Evolutionary conservation across 148 eudicot species (phyloP).

Genomic region (Salicornia ramosissima): DNA sequence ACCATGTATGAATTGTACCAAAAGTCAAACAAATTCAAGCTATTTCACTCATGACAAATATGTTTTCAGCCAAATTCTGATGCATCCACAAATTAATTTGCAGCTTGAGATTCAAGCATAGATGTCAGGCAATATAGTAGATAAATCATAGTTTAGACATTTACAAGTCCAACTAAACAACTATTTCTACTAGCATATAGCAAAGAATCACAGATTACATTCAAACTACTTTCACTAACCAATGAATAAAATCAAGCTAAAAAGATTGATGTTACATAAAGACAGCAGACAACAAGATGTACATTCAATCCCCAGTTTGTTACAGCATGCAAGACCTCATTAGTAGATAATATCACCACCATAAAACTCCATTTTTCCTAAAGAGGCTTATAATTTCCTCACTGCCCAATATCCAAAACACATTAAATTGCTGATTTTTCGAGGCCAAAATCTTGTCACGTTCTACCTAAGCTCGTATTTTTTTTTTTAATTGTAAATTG

Average conservation of each 20-base stretch:
- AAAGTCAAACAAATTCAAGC: not conserved
- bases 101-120: not conserved
- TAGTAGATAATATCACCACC: not conserved
- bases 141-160: not conserved
- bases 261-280: not conserved
- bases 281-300: not conserved
- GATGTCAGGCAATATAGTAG: not conserved
- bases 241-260: not conserved
- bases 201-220: not conserved
- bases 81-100: not conserved
- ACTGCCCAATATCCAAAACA: conserved; percentile 1
- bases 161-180: not conserved
- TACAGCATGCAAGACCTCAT: not conserved
- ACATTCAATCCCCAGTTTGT: too few species aligned
- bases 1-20: not conserved
- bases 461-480: not conserved
- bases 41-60: not conserved
- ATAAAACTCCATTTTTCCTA: not conserved
- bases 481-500: too few species aligned
- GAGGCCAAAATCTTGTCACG: not conserved
- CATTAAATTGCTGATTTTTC: not conserved
- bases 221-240: conserved; percentile 1
- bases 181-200: not conserved
- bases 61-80: not conserved
- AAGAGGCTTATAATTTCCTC: conserved; percentile 1